Evolutionary conservation across 1,139 yeast species (phyloP).

Genomic region (Keqinozyma sinolaborantium): DNA sequence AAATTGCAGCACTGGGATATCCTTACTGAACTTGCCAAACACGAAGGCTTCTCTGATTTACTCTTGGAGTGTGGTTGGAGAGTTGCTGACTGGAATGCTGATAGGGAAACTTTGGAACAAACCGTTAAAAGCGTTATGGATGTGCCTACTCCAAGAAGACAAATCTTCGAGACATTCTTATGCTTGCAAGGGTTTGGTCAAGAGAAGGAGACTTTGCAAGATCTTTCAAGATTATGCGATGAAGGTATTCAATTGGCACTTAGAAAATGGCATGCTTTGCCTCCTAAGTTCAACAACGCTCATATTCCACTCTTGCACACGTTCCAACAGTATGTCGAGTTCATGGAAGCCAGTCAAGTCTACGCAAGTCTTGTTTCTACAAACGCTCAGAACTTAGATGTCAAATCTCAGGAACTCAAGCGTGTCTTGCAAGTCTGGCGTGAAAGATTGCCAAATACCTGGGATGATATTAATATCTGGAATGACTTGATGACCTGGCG

Average conservation of each 20-base stretch:
- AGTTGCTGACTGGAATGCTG: slow-evolving; percentile 97
- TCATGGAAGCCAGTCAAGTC: slow-evolving; percentile 95
- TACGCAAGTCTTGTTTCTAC: slow-evolving; percentile 87
- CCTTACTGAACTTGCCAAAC: slow-evolving; percentile 92
- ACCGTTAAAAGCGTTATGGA: slow-evolving; percentile 96
- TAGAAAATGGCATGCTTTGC: slow-evolving; percentile 91
- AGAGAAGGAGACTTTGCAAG: slow-evolving; percentile 77
- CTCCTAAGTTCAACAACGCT: slow-evolving; percentile 73
- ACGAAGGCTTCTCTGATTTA: slow-evolving; percentile 94
- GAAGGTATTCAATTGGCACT: slow-evolving; percentile 94
- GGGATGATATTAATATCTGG: slow-evolving; percentile 99
- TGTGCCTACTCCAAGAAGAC: slow-evolving; percentile 96
- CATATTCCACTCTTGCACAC: slow-evolving; percentile 90
- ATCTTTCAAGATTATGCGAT: slow-evolving; percentile 82
- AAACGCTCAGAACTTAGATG: slow-evolving; percentile 86
- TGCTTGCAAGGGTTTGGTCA: slow-evolving; percentile 93
- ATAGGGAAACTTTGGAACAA: slow-evolving; percentile 90
- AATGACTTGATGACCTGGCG: slow-evolving; percentile 98
- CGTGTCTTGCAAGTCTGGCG: slow-evolving; percentile 97
- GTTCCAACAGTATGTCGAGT: slow-evolving; percentile 96
- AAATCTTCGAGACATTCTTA: slow-evolving; percentile 89
- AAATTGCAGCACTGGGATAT: slow-evolving; percentile 98
- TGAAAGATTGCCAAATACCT: slow-evolving; percentile 88
- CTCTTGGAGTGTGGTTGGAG: slow-evolving; percentile 98
- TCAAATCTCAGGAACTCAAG: slow-evolving; percentile 89